Base-by-base conservation (phyloP, 768 basidiomycete species). In the Lentinus tigrinus region DNA sequence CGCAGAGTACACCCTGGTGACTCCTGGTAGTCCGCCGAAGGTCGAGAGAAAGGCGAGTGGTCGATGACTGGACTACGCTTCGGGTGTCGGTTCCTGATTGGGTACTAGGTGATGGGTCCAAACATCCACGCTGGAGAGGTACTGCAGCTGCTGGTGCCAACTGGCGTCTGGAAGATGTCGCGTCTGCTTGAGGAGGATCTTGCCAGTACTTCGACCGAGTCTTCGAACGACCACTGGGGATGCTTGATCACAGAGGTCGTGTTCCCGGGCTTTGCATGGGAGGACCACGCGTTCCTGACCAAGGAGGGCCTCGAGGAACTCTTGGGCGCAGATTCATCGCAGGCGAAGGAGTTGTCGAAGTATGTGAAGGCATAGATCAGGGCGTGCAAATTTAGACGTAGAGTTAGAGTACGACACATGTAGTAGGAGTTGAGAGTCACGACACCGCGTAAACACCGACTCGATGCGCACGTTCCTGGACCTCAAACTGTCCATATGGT, bases 221-320 rank as follows among this genome's bases (percentile, higher is more conserved):
- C 36, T 16, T 17, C 65, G 7, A 72, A 74, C 47, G 67, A 75
- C 36, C 56, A 64, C n/a, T 71, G 72, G 0, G 78, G 82, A 4
- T 83, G 82, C 60, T 68, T 87, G 54, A 83, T 87, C 61, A 80
- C 78, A 17, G 83, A 85, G 70, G 78, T 85, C 4, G 82, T 85
- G n/a, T 77, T 83, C 11, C 83, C 83, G 0, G 82, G 80, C 3
- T 82, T 83, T 62, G 65, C 74, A 37, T 82, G 78, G 79, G 77
- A 78, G 51, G 82, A 82, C 61, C 82, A 84, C 60, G 52, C 69
- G 19, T 83, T 74, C 59, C 62, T 83, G 67, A 75, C 72, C n/a
- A 57, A 39, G 58, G 57, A 64, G 23, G 74, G 53, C 24, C 62
- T 82, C 60, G 52, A 72, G 42, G 61, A 65, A 23, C 54, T 82